Conservation (phyloP, 2,329 filamentous ascomycete species). For the Fonsecaea nubica region DNA sequence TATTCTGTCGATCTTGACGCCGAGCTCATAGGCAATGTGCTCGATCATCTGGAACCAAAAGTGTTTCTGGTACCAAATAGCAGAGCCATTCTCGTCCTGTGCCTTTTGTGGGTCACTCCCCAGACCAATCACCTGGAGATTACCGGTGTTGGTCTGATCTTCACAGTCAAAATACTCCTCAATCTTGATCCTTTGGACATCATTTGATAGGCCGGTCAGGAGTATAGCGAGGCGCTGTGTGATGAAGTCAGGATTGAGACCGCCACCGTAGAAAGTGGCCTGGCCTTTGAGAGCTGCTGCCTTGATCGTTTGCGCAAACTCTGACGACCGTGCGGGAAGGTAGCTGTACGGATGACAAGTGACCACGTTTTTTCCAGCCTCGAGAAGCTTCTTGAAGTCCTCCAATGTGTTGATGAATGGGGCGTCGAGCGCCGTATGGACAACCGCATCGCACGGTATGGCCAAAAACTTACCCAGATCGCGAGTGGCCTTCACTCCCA, state of each 20-base stretch:
- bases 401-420: constrained; percentile 11
- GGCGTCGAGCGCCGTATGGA: constrained; percentile 11
- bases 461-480: constrained; percentile 4
- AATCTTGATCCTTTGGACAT: constrained; percentile 8
- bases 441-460: constrained; percentile 7
- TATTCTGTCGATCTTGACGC: constrained; percentile 8
- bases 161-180: constrained; percentile 16
- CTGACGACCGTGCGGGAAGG: constrained; percentile 2
- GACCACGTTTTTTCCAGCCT: constrained; percentile 5
- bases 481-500: constrained; percentile 4
- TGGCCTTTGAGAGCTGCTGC: constrained; percentile 5
- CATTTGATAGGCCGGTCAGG: constrained; percentile 11
- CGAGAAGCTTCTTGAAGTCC: constrained; percentile 8
- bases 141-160: constrained; percentile 4
- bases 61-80: constrained; percentile 16
- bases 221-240: constrained; percentile 5
- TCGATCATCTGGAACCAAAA: constrained; percentile 9
- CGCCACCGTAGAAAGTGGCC: constrained; percentile 8
- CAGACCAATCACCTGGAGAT: constrained; percentile 8
- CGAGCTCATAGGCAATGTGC: constrained; percentile 7
- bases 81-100: constrained; percentile 11
- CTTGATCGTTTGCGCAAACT: constrained; percentile 8
- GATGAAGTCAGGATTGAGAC: constrained; percentile 15
- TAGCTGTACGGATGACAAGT: constrained; percentile 4
- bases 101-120: not conserved